A percentile compares a stretch with the other conserved stretches of the same genome.
These are phyloP conservation scores for Telfairia occidentalis DNA, from an alignment of 331 rosid species.

Conservation along the genomic window DNA sequence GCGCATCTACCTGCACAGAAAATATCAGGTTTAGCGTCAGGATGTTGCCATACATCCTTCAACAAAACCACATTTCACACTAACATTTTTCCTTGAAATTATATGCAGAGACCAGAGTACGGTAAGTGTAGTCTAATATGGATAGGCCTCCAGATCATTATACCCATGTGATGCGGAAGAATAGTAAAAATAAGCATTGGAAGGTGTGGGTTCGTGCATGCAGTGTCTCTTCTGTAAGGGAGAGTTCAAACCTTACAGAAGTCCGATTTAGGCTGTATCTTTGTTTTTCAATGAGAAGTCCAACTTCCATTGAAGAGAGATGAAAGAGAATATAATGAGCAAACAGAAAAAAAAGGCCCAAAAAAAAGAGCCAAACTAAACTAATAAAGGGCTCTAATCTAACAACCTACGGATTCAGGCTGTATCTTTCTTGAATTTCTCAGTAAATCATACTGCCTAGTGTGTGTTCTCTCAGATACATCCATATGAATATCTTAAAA, in stretches of 20 bases:
- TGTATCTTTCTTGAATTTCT: background rate
- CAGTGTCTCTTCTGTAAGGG: background rate
- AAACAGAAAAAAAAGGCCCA: no score
- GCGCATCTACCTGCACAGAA: conserved; percentile 55
- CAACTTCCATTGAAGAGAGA: no score
- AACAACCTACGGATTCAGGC: no score
- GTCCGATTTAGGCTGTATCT: background rate
- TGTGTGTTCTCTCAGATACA: background rate
- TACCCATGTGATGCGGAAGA: background rate
- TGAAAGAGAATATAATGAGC: no score
- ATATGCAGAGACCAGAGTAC: background rate
- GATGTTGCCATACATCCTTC: background rate
- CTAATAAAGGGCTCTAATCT: no score
- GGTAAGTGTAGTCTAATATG: background rate
- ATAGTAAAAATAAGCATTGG: background rate
- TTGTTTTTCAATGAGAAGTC: no score
- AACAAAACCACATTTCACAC: background rate
- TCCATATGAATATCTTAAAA: background rate
- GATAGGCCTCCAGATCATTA: background rate
- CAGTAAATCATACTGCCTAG: background rate
- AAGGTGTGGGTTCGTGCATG: background rate
- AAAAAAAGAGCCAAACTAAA: no score
- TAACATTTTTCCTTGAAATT: background rate
- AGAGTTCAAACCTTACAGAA: background rate
- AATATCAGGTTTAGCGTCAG: conserved; percentile 12